A percentile compares a stretch with the other conserved stretches of the same genome.
Evolutionary conservation across 2,329 filamentous ascomycete genomes (phyloP).

Genomic region (Alternaria sp.): DNA sequence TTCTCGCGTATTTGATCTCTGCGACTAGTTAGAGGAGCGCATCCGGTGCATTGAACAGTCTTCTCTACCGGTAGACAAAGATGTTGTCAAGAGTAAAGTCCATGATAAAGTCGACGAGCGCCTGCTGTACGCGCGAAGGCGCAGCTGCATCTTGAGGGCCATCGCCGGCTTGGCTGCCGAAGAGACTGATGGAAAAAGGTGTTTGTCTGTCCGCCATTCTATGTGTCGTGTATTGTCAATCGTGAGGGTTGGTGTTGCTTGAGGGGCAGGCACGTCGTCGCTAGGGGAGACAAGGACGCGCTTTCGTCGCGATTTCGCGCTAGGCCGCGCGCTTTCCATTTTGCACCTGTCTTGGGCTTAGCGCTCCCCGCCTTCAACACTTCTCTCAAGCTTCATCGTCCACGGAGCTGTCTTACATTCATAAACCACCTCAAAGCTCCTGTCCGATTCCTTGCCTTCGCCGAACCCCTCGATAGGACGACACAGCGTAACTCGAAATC

Average conservation of each 20-base stretch:
- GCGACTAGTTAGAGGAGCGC: slow-evolving; percentile 44
- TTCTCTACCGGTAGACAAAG: slow-evolving; percentile 81
- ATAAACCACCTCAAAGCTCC: no score
- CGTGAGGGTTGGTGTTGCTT: slow-evolving; percentile 22
- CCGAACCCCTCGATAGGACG: neutral
- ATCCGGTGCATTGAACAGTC: neutral
- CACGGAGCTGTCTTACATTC: neutral
- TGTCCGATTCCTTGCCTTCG: neutral
- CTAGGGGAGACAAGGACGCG: slow-evolving; percentile 29
- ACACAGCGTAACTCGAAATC: neutral
- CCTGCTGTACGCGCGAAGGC: slow-evolving; percentile 68
- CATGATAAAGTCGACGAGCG: slow-evolving; percentile 89
- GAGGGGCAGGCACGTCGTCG: slow-evolving; percentile 30
- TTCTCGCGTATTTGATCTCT: slow-evolving; percentile 97
- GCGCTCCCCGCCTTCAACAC: neutral
- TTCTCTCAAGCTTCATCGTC: neutral
- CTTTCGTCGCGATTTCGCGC: slow-evolving; percentile 22
- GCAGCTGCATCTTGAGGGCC: slow-evolving; percentile 43
- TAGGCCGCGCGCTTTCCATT: slow-evolving; percentile 24
- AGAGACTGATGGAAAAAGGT: slow-evolving; percentile 85
- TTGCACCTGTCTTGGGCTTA: slow-evolving; percentile 14
- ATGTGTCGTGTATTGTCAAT: slow-evolving; percentile 16
- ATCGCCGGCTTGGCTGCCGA: slow-evolving; percentile 58
- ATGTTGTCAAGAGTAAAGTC: slow-evolving; percentile 93
- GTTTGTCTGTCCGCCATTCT: slow-evolving; percentile 75